Evolutionary conservation across 2,329 filamentous ascomycete species (phyloP), one percentile per base, ranked within the genome.

Genomic region (Sporothrix schenckii): DNA sequence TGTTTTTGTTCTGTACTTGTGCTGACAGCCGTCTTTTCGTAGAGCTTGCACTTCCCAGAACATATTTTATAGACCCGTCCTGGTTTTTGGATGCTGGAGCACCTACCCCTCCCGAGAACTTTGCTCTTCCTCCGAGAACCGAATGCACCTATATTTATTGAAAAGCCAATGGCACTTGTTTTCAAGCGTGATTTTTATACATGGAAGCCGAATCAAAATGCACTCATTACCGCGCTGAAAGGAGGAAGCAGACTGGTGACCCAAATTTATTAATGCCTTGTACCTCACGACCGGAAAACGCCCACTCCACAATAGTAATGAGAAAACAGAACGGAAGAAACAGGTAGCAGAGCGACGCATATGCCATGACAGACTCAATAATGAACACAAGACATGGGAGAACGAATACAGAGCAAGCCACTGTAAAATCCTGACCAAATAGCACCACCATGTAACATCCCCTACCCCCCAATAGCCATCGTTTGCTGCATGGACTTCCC

Each of bases 321-420:
- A n/a, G 60, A 34, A 52, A 34, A 39, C 1, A 54, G 10, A 7
- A 30, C 19, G 1, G 30, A 63, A 54, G 34, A 52, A 67, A 11
- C 21, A 44, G 53, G 10, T 53, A 24, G 2, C 19, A 49, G 41
- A 52, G 5, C 21, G 66, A 16, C 52, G 19, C 5, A 13, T 63
- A 47, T 47, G 58, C 58, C n/a, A 63, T 47, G 58, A 10, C 58
- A 47, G n/a, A 63, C 58, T 63, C 21, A 10, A 47, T 63, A 47
- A 34, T 16, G 56, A 44, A 61, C 24, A 44, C 34, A 61, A 61
- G 34, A 61, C 56, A 61, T 21, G n/a, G 34, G 21, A 44, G 56
- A 61, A 21, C n/a, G 30, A 53, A 24, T 6, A n/a, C 9, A 34
- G 39, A 14, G 19, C 3, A 34, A 30, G 4, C 27, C 27, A 44